Conservation (phyloP, 805 yeast genomes). For the Yarrowia divulgata region DNA sequence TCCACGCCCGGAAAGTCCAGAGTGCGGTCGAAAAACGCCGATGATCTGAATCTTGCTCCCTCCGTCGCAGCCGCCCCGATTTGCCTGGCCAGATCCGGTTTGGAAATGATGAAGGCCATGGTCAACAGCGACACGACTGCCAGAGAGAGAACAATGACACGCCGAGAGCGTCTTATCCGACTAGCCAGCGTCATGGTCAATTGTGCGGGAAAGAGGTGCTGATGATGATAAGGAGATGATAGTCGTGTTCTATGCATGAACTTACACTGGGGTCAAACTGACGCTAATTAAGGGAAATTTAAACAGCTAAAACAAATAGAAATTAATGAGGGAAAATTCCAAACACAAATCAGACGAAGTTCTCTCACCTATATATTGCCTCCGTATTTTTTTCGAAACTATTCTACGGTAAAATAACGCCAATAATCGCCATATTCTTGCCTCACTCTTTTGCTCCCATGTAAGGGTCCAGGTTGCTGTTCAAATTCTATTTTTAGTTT, state of each 20-base stretch:
- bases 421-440: not conserved
- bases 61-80: not conserved
- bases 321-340: not conserved
- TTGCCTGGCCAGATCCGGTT: constrained; percentile 1
- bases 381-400: not conserved
- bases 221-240: not conserved
- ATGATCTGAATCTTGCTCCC: not conserved
- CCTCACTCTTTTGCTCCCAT: constrained; percentile 1
- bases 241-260: constrained; percentile 9
- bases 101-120: constrained; percentile 27
- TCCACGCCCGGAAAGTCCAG: not conserved
- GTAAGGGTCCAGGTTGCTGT: constrained; percentile 26
- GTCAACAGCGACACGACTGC: constrained; percentile 13
- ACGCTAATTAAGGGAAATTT: not conserved
- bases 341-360: too few species aligned
- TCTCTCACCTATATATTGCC: too few species aligned
- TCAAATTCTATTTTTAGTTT: not conserved
- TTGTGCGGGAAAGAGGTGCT: not conserved
- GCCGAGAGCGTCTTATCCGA: constrained; percentile 22
- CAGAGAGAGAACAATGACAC: constrained; percentile 3
- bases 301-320: not conserved
- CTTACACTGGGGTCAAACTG: not conserved
- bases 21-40: constrained; percentile 8
- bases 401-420: too few species aligned
- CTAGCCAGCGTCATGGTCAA: not conserved